Evolutionary conservation across 2,329 filamentous ascomycete genomes (phyloP), one percentile per base, ranked within the genome.

Genomic region (Fusarium nanum): DNA sequence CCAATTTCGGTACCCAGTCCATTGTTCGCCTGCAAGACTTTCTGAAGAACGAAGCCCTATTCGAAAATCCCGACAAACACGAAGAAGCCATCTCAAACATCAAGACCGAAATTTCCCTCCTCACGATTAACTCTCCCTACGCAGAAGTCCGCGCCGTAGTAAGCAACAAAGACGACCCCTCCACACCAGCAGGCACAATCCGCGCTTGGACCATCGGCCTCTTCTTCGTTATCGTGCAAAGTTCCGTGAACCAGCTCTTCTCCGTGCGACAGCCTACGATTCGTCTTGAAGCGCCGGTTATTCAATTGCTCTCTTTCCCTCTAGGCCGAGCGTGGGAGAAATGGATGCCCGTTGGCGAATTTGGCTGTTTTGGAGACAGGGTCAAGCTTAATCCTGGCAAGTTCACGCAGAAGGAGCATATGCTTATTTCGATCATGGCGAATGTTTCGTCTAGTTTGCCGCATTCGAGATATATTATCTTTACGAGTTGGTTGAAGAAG

Each of bases 391-490:
- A 88, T 66, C 85, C 86, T 0, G 85, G 86, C 0, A 82, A 81
- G 1, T 89, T 88, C 75, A 86, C 83, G 52, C 84, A 83, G 70
- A 89, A 89, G 72, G 87, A 89, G 75, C 87, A 89, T 70, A 86
- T 87, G 80, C 76, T 89, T n/a, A 85, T 88, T 37, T 85, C 85
- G 5, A 85, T 88, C 67, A 87, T 87, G 81, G 71, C 73, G 1
- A 75, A 73, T 32, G 72, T 74, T 0, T 68, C 72, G 2, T 50
- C 72, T 3, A 67, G 48, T 3, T 46, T 74, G n/a, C 72, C 72
- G 4, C 72, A 74, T 14, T 74, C 72, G 2, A 40, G 71, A 23
- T 73, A 67, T 7, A 61, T 73, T 22, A 52, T 74, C 7, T 74
- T 74, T 1, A 74, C 70, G 0, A 67, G 70, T 23, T 74, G 72